These are phyloP conservation scores for Kazachstania sp. DNA, from an alignment of 1,139 yeast genomes.

Conservation along the genomic window DNA sequence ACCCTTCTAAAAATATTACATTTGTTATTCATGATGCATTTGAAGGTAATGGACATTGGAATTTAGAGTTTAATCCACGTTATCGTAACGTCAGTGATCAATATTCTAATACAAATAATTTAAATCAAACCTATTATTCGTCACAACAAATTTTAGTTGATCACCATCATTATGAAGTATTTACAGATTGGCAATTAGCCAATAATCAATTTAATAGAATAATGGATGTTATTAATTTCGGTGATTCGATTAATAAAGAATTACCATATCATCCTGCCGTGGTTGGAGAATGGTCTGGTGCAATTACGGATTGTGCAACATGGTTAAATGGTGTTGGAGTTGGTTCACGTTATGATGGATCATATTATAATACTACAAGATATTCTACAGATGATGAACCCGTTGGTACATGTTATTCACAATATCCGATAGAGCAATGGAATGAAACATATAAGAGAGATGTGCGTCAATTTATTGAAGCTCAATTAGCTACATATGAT, in stretches of 20 bases:
- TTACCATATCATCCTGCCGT: conserved; percentile 69
- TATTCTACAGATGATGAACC: conserved; percentile 55
- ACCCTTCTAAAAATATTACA: conserved; percentile 26
- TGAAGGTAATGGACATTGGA: conserved; percentile 53
- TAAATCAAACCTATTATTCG: too few species aligned
- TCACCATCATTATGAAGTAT: conserved; percentile 90
- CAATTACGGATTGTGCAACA: conserved; percentile 83
- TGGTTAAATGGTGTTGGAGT: conserved; percentile 90
- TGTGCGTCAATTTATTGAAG: conserved; percentile 70
- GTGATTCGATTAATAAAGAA: conserved; percentile 43
- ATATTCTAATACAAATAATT: too few species aligned
- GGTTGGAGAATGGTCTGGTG: conserved; percentile 91
- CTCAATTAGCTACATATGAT: conserved; percentile 80
- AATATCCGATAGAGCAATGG: too few species aligned
- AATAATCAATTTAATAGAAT: conserved; percentile 55
- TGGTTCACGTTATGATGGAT: conserved; percentile 80
- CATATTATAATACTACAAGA: conserved; percentile 37
- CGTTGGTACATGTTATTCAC: conserved; percentile 34
- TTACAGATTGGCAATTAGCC: conserved; percentile 52
- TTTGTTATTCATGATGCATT: conserved; percentile 47
- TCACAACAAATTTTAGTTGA: conserved; percentile 77
- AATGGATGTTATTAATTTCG: conserved; percentile 54
- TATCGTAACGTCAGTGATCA: too few species aligned
- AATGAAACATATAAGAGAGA: conserved; percentile 45
- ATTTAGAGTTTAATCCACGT: conserved; percentile 35